Base-by-base conservation (phyloP, 768 basidiomycete genomes). In the Psilocybe cubensis region DNA sequence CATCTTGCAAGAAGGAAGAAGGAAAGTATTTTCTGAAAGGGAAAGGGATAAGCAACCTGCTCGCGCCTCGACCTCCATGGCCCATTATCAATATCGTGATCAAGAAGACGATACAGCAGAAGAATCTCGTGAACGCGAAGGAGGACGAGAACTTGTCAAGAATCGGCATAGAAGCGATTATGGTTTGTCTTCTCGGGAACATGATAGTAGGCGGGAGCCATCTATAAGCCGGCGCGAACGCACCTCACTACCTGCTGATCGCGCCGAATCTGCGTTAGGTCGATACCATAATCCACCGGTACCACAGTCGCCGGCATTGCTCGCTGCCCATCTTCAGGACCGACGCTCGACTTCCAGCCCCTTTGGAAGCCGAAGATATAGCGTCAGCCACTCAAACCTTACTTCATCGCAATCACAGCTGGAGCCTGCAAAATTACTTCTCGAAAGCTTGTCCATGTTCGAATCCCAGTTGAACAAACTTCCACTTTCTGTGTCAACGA, bases 381-480 rank as follows among this genome's bases (percentile, higher is more conserved):
- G 52, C 27, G 42, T 27, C 41, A 44, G 20, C 61, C 68, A 17
- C 53, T 52, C 14, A 51, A 68, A 9, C 38, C 61, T 56, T 51
- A 52, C 67, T 17, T 24, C 59, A 33, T 54, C 63, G 61, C 46
- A 68, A 67, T 33, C 58, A 9, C 72, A 68, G 33, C 68, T 76
- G 3, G 89, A 92, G 61, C 92, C 92, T 63, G 76, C 83, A 1
- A 75, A 80, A n/a, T 71, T 94, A 43, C 85, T 93, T 81, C 63
- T 85, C 20, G 90, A 93, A 40, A 82, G 86, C 17, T 72, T 93
- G 12, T 68, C 74, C 3, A 83, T 88, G 77, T 91, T 94, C 61
- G 89, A 92, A 67, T 73, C 79, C 2, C 81, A 88, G 23, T 72
- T 92, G 1, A 71, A 78, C 20, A 85, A 87, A 46, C 68, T 88